phyloP scores from a whole-genome alignment of 805 yeast genomes.

The Candida jianshihensis region DNA sequence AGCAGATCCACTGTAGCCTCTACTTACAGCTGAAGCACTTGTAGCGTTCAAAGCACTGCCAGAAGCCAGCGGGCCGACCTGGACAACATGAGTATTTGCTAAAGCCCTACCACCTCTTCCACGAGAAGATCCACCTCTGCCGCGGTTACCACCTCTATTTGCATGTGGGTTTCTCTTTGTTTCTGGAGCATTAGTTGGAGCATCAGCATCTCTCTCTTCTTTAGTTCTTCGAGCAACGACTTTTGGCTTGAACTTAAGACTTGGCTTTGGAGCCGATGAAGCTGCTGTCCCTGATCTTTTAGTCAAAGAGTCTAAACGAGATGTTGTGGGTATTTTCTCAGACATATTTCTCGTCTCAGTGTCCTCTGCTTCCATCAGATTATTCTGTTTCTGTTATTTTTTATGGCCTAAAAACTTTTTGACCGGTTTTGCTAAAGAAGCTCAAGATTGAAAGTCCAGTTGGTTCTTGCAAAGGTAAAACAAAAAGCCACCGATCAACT shows the following conservation, averaged over 20 bases:
- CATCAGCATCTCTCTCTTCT: slow-evolving; percentile 76
- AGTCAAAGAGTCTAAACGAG: slow-evolving; percentile 33
- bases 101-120: slow-evolving; percentile 23
- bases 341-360: no score
- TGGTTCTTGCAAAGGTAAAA: no score
- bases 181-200: slow-evolving; percentile 34
- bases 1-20: slow-evolving; percentile 25
- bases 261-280: slow-evolving; percentile 35
- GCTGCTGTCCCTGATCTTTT: slow-evolving; percentile 14
- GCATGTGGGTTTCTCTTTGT: slow-evolving; percentile 4
- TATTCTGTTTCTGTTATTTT: no score
- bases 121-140: slow-evolving; percentile 15
- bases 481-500: no score
- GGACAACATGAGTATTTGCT: slow-evolving; percentile 52
- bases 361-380: no score
- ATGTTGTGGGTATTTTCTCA: slow-evolving; percentile 17
- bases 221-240: slow-evolving; percentile 77
- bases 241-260: slow-evolving; percentile 78
- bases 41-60: slow-evolving; percentile 34
- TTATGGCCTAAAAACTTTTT: no score
- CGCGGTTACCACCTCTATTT: slow-evolving; percentile 6
- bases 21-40: slow-evolving; percentile 11
- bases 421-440: no score
- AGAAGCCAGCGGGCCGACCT: slow-evolving; percentile 68
- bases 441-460: no score